Conservation (phyloP, 2,329 filamentous ascomycete species). For the Alternaria angustiovoidea region DNA sequence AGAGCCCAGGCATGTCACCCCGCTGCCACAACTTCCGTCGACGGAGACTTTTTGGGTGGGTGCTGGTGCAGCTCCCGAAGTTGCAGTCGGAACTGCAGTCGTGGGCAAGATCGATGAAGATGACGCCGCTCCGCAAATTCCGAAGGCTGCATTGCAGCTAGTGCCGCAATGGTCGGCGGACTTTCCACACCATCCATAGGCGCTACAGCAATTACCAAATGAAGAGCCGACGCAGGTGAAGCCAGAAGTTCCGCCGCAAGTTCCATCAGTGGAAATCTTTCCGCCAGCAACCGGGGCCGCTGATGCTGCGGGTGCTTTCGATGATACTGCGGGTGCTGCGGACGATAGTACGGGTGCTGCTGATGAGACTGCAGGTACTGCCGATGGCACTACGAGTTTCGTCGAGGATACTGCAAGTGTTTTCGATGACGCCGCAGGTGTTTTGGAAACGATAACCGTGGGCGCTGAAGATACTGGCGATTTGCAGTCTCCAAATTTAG, state of each 20-base stretch:
- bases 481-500: conserved; percentile 19
- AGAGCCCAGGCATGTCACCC: conserved; percentile 48
- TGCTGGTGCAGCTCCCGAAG: conserved; percentile 12
- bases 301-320: not conserved
- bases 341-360: not conserved
- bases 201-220: conserved; percentile 57
- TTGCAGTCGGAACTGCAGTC: conserved; percentile 1
- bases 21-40: conserved; percentile 34
- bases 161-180: conserved; percentile 37
- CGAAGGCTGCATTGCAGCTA: conserved; percentile 45
- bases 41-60: conserved; percentile 28
- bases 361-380: conserved; percentile 1
- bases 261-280: conserved; percentile 28
- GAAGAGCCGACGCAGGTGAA: conserved; percentile 53
- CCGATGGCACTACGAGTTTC: not conserved
- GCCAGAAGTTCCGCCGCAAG: conserved; percentile 27
- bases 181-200: conserved; percentile 50
- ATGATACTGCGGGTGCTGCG: not conserved
- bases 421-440: conserved; percentile 3
- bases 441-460: conserved; percentile 1
- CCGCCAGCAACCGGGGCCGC: not conserved
- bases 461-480: not conserved
- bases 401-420: conserved; percentile 5
- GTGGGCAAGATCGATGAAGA: conserved; percentile 7
- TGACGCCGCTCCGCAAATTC: conserved; percentile 29